Evolutionary conservation across 805 yeast species (phyloP).

Genomic region (Yamadazyma kitorensis): DNA sequence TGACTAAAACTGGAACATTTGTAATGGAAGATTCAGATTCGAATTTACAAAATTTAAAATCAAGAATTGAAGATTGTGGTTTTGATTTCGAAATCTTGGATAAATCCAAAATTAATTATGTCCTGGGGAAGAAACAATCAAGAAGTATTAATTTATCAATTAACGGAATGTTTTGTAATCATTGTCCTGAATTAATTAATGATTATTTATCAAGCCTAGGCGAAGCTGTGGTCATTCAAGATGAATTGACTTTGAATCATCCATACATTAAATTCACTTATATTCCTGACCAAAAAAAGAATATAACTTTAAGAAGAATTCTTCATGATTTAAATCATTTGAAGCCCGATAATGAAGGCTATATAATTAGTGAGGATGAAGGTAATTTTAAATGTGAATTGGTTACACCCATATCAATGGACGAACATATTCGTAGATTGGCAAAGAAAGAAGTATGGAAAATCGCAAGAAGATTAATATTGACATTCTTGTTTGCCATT

Average conservation of each 20-base stretch:
- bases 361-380: conserved; percentile 13
- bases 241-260: conserved; percentile 50
- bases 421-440: conserved; percentile 56
- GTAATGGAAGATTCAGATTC: conserved; percentile 44
- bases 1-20: conserved; percentile 64
- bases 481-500: conserved; percentile 55
- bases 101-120: conserved; percentile 42
- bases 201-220: conserved; percentile 51
- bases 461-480: conserved; percentile 44
- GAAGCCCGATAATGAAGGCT: conserved; percentile 26
- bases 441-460: conserved; percentile 47
- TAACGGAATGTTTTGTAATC: conserved; percentile 67
- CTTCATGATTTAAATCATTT: conserved; percentile 46
- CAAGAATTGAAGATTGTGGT: conserved; percentile 63
- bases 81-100: conserved; percentile 55
- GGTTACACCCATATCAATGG: conserved; percentile 55
- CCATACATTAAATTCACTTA: conserved; percentile 67
- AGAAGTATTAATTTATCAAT: conserved; percentile 57
- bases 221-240: conserved; percentile 52
- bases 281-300: conserved; percentile 47
- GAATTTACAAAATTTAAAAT: conserved; percentile 41
- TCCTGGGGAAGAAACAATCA: conserved; percentile 46
- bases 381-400: conserved; percentile 49
- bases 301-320: conserved; percentile 54
- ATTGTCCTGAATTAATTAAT: conserved; percentile 61